Base-by-base conservation (phyloP, 257 asterid genomes). In the Solanum appendiculatum region DNA sequence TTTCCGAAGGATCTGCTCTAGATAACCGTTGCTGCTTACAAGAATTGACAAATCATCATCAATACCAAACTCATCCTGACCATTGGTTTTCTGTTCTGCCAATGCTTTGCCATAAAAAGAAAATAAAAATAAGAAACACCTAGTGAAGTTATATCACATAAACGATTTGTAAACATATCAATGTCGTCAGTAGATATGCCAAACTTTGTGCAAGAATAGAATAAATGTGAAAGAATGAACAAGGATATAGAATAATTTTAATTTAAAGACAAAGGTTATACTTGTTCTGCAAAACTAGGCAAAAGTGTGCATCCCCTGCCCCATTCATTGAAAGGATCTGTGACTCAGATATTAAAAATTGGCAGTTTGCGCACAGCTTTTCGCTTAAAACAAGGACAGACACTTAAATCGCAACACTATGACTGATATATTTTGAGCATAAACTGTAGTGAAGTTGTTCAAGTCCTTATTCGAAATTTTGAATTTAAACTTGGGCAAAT, bases 1-100 rank as follows among this genome's bases (percentile, higher is more conserved):
- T 87, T 94, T 94, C 70, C 90, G 90, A 89, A 96, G 96, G 85
- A 92, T 89, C n/a, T 91, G 91, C 91, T 95, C 99, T 23, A 92
- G 86, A 86, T 58, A 87, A 86, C 87, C 87, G 23, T 86, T 90
- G 68, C 88, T 88, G 34, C 87, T 94, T 66, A 94, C 95, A 25
- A 92, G 92, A 88, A 91, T 89, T 77, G 91, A 69, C 86, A 89
- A 86, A 36, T 91, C 94, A 42, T 93, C 94, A 5, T 86, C 88
- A n/a, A 75, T 25, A 81, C 90, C 92, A 91, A 91, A 91, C 88
- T 93, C 99, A 87, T 92, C 95, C 13, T 86, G 73, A 69, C 87
- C 91, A 85, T 82, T 46, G 6, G 86, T 83, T 60, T 90, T 92
- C 77, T 91, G 93, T 88, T 93, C 97, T 87, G 92, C 84, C 78